Evolutionary conservation across 768 basidiomycete genomes (phyloP), one percentile per base, ranked within the genome.

Genomic region (Lactarius quietus): DNA sequence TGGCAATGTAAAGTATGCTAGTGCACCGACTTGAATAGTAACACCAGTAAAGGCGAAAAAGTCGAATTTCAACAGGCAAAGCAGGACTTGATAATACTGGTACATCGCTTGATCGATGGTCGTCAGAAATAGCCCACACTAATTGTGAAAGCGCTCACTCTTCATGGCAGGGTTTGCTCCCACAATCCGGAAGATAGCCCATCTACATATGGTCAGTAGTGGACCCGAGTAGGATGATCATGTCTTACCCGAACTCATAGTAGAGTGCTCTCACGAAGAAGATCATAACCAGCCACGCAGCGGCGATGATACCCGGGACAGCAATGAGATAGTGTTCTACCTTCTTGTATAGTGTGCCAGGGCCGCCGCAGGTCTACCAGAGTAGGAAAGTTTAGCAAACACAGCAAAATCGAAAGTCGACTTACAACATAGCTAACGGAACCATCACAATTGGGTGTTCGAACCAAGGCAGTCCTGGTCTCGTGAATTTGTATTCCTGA

Each of bases 171-270:
- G 89, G 70, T 92, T 90, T 39, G 92, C 92, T 36, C 91, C 92
- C 26, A 93, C 91, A 39, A 90, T 86, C 72, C 93, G 92, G 79
- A 94, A 94, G 72, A 94, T 90, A 45, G 90, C 91, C 93, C 92
- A 94, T 52, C 92, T 93, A 17, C 15, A 17, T 53, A 10, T 38
- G 36, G 26, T 59, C 48, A 55, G 62, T 6, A 35, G 31, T 20
- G 20, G 54, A 48, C n/a, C 15, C 26, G n/a, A 57, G 35, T 28
- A 10, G 29, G 36, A 39, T 41, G 39, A 45, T 36, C 12, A 10
- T 35, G 3, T 71, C 86, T 61, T 73, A 92, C 92, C 92, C 92
- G 72, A 94, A 94, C 76, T 94, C 92, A 53, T 78, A 81, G 69
- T 87, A 94, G 6, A 94, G 82, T 70, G 86, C 76, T 70, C 82